Percentiles rank a stretch among this genome's conserved stretches.
These are phyloP conservation scores for Tuber magnatum DNA, from an alignment of 495 filamentous ascomycete genomes.

Conservation along the genomic window DNA sequence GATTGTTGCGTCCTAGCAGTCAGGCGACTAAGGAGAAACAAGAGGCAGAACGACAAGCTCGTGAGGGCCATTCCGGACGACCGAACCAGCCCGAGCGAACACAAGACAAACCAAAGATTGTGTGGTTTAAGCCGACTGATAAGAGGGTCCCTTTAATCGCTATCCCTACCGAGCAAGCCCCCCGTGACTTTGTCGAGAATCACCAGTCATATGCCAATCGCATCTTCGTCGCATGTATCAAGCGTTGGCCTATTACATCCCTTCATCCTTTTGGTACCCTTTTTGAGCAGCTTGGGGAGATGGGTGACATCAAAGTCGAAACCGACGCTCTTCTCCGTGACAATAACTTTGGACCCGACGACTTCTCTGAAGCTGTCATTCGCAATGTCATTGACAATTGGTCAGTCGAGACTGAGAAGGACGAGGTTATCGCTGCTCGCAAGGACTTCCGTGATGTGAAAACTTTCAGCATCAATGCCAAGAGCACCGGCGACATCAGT, in stretches of 20 bases:
- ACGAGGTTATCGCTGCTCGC: conserved; percentile 63
- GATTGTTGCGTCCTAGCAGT: conserved; percentile 88
- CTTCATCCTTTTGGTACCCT: conserved; percentile 96
- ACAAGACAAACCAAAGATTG: conserved; percentile 98
- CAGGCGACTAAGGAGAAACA: conserved; percentile 99
- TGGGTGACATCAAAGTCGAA: conserved; percentile 93
- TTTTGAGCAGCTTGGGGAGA: conserved; percentile 92
- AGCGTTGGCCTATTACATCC: conserved; percentile 99
- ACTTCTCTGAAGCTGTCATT: conserved; percentile 92
- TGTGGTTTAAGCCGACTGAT: conserved; percentile 99
- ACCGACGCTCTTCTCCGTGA: conserved; percentile 94
- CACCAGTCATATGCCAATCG: conserved; percentile 95
- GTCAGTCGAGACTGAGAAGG: conserved; percentile 74
- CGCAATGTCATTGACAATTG: conserved; percentile 90
- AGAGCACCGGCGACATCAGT: conserved; percentile 73
- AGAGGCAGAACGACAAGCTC: conserved; percentile 86
- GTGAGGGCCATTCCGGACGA: conserved; percentile 71
- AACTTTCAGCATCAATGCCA: conserved; percentile 85
- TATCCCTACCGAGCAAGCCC: conserved; percentile 95
- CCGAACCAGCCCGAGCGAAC: conserved; percentile 68
- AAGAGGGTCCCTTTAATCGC: conserved; percentile 97
- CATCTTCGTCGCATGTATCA: conserved; percentile 98
- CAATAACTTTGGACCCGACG: conserved; percentile 96
- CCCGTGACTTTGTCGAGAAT: conserved; percentile 95
- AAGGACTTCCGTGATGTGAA: conserved; percentile 86